These are phyloP conservation scores for Penicillium sp. DNA, from an alignment of 2,329 filamentous ascomycete genomes.

Conservation along the genomic window DNA sequence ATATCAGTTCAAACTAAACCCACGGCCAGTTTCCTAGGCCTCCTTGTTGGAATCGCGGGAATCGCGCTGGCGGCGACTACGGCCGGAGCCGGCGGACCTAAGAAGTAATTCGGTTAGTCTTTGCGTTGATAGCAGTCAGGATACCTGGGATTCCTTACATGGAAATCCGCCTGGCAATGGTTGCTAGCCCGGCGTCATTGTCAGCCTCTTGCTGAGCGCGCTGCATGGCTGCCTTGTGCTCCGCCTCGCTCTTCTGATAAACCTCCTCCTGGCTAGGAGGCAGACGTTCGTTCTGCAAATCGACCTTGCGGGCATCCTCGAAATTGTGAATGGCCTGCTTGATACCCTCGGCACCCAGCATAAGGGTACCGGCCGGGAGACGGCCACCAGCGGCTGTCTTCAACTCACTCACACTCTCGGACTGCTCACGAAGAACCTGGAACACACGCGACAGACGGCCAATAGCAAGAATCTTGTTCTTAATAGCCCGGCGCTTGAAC, in stretches of 20 bases:
- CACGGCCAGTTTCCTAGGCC: conserved; percentile 28
- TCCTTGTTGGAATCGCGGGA: conserved; percentile 27
- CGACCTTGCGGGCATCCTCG: conserved; percentile 94
- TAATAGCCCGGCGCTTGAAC: conserved; percentile 93
- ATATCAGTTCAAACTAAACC: conserved; percentile 26
- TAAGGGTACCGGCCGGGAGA: conserved; percentile 90
- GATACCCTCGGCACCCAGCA: conserved; percentile 97
- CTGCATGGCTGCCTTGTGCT: conserved; percentile 79
- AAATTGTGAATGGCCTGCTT: conserved; percentile 98
- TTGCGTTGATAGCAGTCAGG: not conserved
- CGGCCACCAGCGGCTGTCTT: conserved; percentile 95
- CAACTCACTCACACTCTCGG: conserved; percentile 92
- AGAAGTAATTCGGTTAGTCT: conserved; percentile 18
- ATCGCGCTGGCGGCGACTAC: conserved; percentile 40
- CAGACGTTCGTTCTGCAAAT: conserved; percentile 92
- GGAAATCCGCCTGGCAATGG: conserved; percentile 88
- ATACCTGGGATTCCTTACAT: conserved; percentile 69
- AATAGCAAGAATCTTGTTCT: conserved; percentile 99
- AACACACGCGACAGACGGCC: conserved; percentile 95
- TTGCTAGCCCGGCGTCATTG: conserved; percentile 84
- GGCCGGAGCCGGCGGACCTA: conserved; percentile 48
- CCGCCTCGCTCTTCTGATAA: conserved; percentile 76
- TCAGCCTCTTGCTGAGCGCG: conserved; percentile 86
- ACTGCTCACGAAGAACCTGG: conserved; percentile 96
- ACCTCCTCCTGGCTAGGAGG: conserved; percentile 94